phyloP scores from a whole-genome alignment of 495 filamentous ascomycete species.

The Xylaria sp. region DNA sequence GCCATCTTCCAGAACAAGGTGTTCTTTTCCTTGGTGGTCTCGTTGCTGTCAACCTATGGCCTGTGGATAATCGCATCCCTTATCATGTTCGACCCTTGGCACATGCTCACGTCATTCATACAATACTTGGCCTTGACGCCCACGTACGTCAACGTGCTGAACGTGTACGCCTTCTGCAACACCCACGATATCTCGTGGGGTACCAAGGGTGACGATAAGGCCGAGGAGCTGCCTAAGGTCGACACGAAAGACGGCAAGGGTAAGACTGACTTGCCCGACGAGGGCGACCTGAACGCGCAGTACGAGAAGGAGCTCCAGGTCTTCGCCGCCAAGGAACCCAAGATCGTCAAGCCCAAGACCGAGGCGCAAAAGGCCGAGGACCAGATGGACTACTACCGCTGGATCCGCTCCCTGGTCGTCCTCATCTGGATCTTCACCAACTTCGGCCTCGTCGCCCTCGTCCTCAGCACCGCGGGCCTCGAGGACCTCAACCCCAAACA shows the following conservation, averaged over 20 bases:
- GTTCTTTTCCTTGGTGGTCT: conserved; percentile 94
- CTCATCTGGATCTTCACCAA: conserved; percentile 97
- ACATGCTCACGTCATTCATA: conserved; percentile 94
- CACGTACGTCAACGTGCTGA: conserved; percentile 94
- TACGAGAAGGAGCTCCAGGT: conserved; percentile 85
- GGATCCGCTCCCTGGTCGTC: conserved; percentile 90
- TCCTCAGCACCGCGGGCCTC: conserved; percentile 83
- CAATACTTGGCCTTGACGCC: conserved; percentile 97
- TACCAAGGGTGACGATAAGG: conserved; percentile 92
- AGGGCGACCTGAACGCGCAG: conserved; percentile 81
- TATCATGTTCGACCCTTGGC: conserved; percentile 98
- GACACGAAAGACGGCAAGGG: conserved; percentile 92
- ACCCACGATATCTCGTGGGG: conserved; percentile 98
- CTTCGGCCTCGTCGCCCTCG: conserved; percentile 85
- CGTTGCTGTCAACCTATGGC: conserved; percentile 87
- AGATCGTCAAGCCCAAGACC: conserved; percentile 69
- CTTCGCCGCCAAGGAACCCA: conserved; percentile 70
- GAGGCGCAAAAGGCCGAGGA: conserved; percentile 70
- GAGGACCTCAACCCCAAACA: conserved; percentile 63
- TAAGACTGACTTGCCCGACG: conserved; percentile 90
- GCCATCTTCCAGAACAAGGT: conserved; percentile 83
- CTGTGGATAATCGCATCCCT: conserved; percentile 93
- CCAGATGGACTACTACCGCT: conserved; percentile 98
- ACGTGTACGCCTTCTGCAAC: conserved; percentile 98
- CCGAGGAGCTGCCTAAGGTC: conserved; percentile 80